Evolutionary conservation across 352 stramenopile genomes (phyloP).

Genomic region (Globisporangium perplexum): DNA sequence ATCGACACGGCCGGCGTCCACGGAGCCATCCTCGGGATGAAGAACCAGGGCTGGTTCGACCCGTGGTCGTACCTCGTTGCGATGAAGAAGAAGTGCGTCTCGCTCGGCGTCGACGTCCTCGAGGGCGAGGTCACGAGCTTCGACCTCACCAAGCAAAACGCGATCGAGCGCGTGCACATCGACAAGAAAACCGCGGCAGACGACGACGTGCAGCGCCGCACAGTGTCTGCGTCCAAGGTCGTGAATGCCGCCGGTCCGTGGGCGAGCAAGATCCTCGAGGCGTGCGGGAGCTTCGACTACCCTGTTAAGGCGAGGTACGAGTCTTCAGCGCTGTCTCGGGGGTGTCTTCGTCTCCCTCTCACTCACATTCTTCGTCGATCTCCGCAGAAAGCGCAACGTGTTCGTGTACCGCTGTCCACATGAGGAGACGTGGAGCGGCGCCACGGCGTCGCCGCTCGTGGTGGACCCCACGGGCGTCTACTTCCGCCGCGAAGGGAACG

Average conservation of each 20-base stretch:
- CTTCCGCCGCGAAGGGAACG: constrained; percentile 66
- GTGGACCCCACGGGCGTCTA: constrained; percentile 76
- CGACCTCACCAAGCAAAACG: constrained; percentile 40
- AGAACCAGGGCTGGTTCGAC: constrained; percentile 83
- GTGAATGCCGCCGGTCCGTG: constrained; percentile 76
- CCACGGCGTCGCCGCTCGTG: constrained; percentile 57
- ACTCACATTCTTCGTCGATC: neutral
- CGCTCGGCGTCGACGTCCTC: constrained; percentile 68
- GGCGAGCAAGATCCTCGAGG: constrained; percentile 60
- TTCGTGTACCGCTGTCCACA: constrained; percentile 77
- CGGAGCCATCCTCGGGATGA: constrained; percentile 52
- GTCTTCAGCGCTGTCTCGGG: too few relatives aligned
- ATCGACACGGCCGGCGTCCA: constrained; percentile 60
- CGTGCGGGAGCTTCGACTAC: constrained; percentile 67
- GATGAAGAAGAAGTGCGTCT: constrained; percentile 66
- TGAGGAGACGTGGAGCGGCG: constrained; percentile 67
- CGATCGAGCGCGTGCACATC: constrained; percentile 61
- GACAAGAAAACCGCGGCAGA: constrained; percentile 21
- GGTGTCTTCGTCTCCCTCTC: neutral
- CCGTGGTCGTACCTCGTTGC: constrained; percentile 73
- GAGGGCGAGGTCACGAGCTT: constrained; percentile 68
- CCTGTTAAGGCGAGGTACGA: constrained; percentile 54
- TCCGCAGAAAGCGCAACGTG: constrained; percentile 57
- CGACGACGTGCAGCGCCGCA: constrained; percentile 18
- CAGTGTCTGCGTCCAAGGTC: constrained; percentile 46